Evolutionary conservation across 2,329 filamentous ascomycete species (phyloP).

Genomic region (Sporothrix mexicana): DNA sequence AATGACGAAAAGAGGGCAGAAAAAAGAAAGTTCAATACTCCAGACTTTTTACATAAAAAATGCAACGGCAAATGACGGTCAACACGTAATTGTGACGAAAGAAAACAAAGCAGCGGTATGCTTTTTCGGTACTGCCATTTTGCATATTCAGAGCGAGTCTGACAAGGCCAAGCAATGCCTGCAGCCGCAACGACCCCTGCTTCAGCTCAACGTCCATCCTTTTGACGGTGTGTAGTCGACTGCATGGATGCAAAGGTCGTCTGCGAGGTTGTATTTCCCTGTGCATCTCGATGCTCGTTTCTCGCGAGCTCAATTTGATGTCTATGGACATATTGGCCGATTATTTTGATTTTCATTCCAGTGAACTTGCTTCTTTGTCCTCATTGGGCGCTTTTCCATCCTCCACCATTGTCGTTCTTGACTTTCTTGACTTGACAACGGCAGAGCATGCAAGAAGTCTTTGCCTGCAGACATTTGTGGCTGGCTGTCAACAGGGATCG

Average conservation of each 20-base stretch:
- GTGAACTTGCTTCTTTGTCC: background rate
- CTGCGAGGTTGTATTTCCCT: background rate
- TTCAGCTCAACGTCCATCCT: background rate
- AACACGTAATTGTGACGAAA: background rate
- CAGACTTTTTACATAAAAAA: background rate
- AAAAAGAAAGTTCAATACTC: background rate
- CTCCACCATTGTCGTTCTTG: background rate
- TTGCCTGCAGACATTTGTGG: background rate
- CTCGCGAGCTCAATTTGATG: background rate
- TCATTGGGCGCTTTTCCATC: background rate
- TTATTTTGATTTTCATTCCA: background rate
- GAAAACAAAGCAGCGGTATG: background rate
- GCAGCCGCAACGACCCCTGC: background rate
- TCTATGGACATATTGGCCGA: background rate
- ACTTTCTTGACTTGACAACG: background rate
- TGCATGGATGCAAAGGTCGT: background rate
- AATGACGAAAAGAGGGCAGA: background rate
- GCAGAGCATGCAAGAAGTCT: background rate
- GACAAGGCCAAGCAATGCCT: background rate
- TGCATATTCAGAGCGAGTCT: background rate
- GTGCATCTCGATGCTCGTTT: background rate
- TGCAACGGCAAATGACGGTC: background rate
- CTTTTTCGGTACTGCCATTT: background rate
- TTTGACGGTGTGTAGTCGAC: background rate
- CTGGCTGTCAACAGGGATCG: background rate